Evolutionary conservation across 495 filamentous ascomycete genomes (phyloP).

Genomic region (Elasticomyces elasticus): DNA sequence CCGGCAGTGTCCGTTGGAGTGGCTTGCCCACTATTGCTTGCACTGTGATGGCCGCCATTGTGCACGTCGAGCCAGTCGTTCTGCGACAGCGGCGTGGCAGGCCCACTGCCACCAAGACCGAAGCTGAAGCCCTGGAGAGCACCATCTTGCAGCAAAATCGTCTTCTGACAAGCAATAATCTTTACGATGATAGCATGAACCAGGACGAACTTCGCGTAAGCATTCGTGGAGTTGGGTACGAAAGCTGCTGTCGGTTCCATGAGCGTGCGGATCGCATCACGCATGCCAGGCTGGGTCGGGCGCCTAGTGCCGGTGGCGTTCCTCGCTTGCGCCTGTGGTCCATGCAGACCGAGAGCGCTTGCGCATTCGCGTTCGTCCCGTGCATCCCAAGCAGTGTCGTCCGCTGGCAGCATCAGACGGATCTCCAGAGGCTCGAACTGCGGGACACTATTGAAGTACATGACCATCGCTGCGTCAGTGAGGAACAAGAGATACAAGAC

Average conservation of each 20-base stretch:
- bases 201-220: slow-evolving; percentile 60
- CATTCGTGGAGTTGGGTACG: slow-evolving; percentile 48
- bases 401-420: slow-evolving; percentile 49
- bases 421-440: slow-evolving; percentile 49
- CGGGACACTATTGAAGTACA: slow-evolving; percentile 54
- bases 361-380: slow-evolving; percentile 44
- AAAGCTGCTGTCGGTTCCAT: slow-evolving; percentile 43
- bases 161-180: slow-evolving; percentile 26
- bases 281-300: slow-evolving; percentile 49
- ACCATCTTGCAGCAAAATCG: slow-evolving; percentile 8
- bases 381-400: slow-evolving; percentile 61
- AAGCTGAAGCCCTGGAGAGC: slow-evolving; percentile 11
- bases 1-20: slow-evolving; percentile 37
- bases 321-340: slow-evolving; percentile 33
- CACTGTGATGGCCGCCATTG: slow-evolving; percentile 35
- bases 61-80: slow-evolving; percentile 38
- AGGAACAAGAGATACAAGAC: slow-evolving; percentile 52
- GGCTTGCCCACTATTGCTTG: slow-evolving; percentile 33
- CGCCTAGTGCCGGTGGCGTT: slow-evolving; percentile 50
- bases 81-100: slow-evolving; percentile 38
- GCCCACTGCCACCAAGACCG: slow-evolving; percentile 28
- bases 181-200: slow-evolving; percentile 49
- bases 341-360: slow-evolving; percentile 48
- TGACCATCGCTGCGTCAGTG: slow-evolving; percentile 46
- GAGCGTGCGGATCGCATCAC: slow-evolving; percentile 43